A percentile compares a stretch with the other conserved stretches of the same genome.
Evolutionary conservation across 2,329 filamentous ascomycete genomes (phyloP).

Genomic region (Remersonia thermophila): DNA sequence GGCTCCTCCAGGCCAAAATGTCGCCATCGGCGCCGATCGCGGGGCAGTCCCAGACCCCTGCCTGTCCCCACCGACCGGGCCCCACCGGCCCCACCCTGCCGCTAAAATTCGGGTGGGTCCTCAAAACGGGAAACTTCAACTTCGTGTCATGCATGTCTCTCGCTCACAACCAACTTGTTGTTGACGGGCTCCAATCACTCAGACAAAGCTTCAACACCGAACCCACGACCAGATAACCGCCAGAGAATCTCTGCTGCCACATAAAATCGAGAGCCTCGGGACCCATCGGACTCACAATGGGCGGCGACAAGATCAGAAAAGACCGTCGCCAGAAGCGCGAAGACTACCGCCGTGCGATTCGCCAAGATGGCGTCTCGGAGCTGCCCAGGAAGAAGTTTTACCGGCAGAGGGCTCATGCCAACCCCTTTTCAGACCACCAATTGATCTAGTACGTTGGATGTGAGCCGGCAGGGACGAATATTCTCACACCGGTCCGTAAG

Average conservation of each 20-base stretch:
- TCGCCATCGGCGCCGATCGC: slow-evolving; percentile 5
- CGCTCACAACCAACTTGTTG: too few species aligned
- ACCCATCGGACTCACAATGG: slow-evolving; percentile 22
- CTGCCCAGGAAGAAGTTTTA: slow-evolving; percentile 94
- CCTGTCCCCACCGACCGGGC: slow-evolving; percentile 16
- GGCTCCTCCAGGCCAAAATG: not conserved
- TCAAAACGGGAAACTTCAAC: too few species aligned
- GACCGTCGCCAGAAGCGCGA: slow-evolving; percentile 46
- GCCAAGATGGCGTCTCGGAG: slow-evolving; percentile 40
- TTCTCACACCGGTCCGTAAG: too few species aligned
- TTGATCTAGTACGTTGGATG: slow-evolving; percentile 54
- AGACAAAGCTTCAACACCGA: too few species aligned
- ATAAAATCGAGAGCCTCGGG: not conserved
- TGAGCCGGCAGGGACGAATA: too few species aligned
- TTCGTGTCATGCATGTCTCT: not conserved
- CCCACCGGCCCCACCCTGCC: slow-evolving; percentile 22
- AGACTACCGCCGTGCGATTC: slow-evolving; percentile 46
- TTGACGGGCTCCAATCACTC: too few species aligned
- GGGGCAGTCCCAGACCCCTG: slow-evolving; percentile 12
- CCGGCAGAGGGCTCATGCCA: slow-evolving; percentile 89
- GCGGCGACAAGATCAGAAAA: slow-evolving; percentile 19
- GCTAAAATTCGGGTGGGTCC: slow-evolving; percentile 1
- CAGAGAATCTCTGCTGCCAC: too few species aligned
- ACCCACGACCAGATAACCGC: too few species aligned
- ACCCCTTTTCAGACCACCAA: slow-evolving; percentile 91